Evolutionary conservation across 495 filamentous ascomycete species (phyloP), one percentile per base, ranked within the genome.

Genomic region (Talaromyces stipitatus): DNA sequence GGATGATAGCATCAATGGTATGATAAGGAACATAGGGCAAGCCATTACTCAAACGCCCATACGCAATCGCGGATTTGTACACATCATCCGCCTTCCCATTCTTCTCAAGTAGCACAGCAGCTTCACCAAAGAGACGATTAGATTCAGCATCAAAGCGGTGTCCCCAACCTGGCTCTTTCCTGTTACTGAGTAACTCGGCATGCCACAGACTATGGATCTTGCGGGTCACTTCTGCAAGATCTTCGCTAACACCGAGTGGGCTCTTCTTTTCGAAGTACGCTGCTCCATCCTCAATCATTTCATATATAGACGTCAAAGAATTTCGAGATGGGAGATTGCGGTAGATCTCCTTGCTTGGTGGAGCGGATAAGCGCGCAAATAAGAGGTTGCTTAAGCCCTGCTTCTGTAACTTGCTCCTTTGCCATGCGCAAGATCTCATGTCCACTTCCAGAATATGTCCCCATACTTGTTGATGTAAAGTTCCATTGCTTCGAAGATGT

Each of bases 351-450:
- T 18, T 36, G 51, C 9, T 24, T 54, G 11, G n/a, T 18, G 20
- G 51, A 38, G 36, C 51, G 30, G 5, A 33, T 14, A 24, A 54
- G 51, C 3, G 51, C 29, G 16, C 51, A 54, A 54, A 54, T 6
- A 4, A 54, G 30, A 36, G 51, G 30, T 18, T 54, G 29, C 16
- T 54, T 38, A 5, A 54, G 29, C 29, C 51, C 51, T 8, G 29
- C 51, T 36, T 54, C 51, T 8, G 51, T 54, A 16, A 54, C 51
- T n/a, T 54, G 51, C n/a, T 38, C 30, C 30, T 54, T 54, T 26
- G 51, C 51, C 51, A 38, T 54, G 16, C 30, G 29, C 1, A 10
- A 36, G 11, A 54, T 54, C 9, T 38, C 51, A 54, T 2, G 51
- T 54, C 51, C 51, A 54, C 5, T 22, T 1, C 51, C 51, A 54